Base-by-base conservation (phyloP, 1,284 basidiomycete species). In the Malassezia arunalokei region DNA sequence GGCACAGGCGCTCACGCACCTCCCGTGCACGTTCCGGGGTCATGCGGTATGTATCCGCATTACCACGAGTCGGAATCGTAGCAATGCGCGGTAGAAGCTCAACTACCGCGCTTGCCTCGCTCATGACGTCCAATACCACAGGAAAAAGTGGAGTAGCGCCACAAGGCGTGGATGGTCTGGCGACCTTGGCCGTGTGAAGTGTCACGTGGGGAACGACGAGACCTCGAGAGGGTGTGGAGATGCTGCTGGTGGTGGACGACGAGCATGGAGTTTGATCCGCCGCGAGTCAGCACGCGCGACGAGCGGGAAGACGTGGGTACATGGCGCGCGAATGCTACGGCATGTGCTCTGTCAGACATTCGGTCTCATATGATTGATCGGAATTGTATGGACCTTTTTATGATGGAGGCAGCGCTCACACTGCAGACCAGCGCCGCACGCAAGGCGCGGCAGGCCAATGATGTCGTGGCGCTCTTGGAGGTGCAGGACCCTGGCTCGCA, bases 1-100 rank as follows among this genome's bases (percentile, higher is more conserved):
- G 31, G 27, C 14, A 41, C 20, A 55, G 48, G 27, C 24, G 28
- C 32, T 42, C 30, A 20, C 53, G 53, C 14, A 55, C 48, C 8
- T 47, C 27, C 5, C 8, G 41, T 14, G 43, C 47, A 8, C 32
- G 28, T 24, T 35, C 53, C 12, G 32, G 15, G 7, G 42, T 7
- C 9, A 55, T 8, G 3, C 43, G 30, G 43, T 55, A 55, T 38
- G 53, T 40, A 8, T 41, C 48, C 5, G 44, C 14, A 20, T 49
- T 47, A 7, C 49, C 53, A 12, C 41, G 53, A 29, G 35, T 37
- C 9, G 53, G 53, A 8, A 55, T 33, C 20, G 28, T 37, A 20
- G 48, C 53, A 40, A 55, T 45, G 28, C 48, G 53, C 39, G 53
- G 53, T 20, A 55, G 53, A 28, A 55, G 49, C 40, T 45, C 53